Evolutionary conservation across 1,284 basidiomycete species (phyloP).

Genomic region (Ganoderma leucocontextum): DNA sequence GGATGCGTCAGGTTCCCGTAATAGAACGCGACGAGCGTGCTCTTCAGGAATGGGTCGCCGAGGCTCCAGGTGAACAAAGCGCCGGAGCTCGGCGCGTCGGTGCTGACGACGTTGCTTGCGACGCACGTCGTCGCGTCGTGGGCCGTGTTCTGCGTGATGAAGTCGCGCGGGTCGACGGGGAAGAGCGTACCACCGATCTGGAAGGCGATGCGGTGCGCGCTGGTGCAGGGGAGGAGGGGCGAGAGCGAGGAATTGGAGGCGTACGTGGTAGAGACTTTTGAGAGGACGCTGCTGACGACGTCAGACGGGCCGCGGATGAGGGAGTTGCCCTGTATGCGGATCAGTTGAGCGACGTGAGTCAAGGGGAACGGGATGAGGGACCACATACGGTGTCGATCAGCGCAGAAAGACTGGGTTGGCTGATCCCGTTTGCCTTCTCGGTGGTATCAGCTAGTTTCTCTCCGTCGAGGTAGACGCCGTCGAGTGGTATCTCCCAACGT

Average conservation of each 20-base stretch:
- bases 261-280: conserved; percentile 45
- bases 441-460: conserved; percentile 53
- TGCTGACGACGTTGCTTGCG: conserved; percentile 53
- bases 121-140: conserved; percentile 54
- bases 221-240: conserved; percentile 51
- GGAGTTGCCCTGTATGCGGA: conserved; percentile 43
- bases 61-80: conserved; percentile 45
- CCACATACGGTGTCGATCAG: conserved; percentile 53
- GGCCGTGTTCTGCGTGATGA: conserved; percentile 51
- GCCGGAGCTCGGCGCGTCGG: conserved; percentile 23
- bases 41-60: conserved; percentile 52
- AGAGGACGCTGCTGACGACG: conserved; percentile 50
- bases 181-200: conserved; percentile 70
- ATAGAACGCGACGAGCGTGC: conserved; percentile 60
- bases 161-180: conserved; percentile 73
- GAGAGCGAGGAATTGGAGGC: conserved; percentile 36
- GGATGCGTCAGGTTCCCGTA: conserved; percentile 73
- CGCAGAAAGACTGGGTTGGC: conserved; percentile 48
- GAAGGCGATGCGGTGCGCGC: conserved; percentile 64
- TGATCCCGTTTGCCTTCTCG: conserved; percentile 45
- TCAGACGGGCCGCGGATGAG: conserved; percentile 48
- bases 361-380: background rate
- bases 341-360: background rate
- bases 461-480: conserved; percentile 65
- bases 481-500: conserved; percentile 66